Conservation (phyloP, 2,329 filamentous ascomycete genomes). For the Paramyrothecium roridum region DNA sequence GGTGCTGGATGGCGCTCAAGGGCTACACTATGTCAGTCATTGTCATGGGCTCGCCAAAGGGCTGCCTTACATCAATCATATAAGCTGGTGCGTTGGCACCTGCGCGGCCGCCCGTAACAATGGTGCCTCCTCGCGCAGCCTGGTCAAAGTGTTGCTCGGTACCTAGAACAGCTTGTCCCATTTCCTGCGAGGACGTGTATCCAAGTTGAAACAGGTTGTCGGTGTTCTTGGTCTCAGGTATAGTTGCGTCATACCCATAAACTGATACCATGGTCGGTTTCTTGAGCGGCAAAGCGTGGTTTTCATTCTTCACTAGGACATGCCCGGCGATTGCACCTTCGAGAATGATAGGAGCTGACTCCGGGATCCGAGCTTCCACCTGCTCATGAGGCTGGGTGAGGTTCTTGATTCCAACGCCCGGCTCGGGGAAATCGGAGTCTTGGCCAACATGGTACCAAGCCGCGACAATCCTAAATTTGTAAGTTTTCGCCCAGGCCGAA, state of each 20-base stretch:
- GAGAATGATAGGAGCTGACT: constrained; percentile 40
- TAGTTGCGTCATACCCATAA: constrained; percentile 62
- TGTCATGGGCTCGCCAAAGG: background rate
- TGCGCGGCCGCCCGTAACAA: constrained; percentile 49
- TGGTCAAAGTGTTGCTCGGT: constrained; percentile 43
- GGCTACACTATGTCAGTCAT: constrained; percentile 32
- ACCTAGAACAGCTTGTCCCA: constrained; percentile 40
- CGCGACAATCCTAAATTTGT: constrained; percentile 53
- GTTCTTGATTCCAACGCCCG: constrained; percentile 57
- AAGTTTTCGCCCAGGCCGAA: background rate
- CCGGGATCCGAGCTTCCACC: constrained; percentile 46
- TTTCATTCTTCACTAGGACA: constrained; percentile 74
- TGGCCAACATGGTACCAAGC: constrained; percentile 58
- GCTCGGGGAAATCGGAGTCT: constrained; percentile 41
- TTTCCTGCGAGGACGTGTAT: constrained; percentile 43
- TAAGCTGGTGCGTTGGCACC: constrained; percentile 49
- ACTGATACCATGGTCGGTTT: constrained; percentile 54
- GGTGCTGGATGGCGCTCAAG: constrained; percentile 54
- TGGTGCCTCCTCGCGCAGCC: constrained; percentile 47
- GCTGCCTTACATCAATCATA: constrained; percentile 38
- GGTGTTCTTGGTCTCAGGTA: constrained; percentile 44
- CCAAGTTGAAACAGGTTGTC: constrained; percentile 41
- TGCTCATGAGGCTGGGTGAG: constrained; percentile 44
- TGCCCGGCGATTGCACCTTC: constrained; percentile 60
- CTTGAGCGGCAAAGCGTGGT: constrained; percentile 59